Base-by-base conservation (phyloP, 129 eudicot species). In the Erigeron canadensis region DNA sequence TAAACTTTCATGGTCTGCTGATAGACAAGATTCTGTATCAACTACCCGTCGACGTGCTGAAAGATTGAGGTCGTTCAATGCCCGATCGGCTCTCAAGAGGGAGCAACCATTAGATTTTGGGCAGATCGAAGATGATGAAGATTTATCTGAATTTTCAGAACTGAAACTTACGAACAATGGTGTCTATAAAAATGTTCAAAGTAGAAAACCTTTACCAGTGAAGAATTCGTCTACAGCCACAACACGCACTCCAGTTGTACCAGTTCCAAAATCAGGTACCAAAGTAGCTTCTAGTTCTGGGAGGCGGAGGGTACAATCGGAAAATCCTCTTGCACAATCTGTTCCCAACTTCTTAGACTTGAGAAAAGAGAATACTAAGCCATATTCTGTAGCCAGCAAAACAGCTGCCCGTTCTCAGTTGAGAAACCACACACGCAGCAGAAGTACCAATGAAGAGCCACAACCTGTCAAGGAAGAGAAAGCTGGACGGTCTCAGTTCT, bases 261-360 rank as follows among this genome's bases (percentile, higher is more conserved):
- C 81, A 16, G 82, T 81, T 70, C 85, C 86, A 53, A 82, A 79
- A 67, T 77, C 96, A 47, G 68, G 72, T 47, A 80, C 81, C 69
- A 78, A 78, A 64, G 39, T 78, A 43, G 83, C 88, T 37, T 78
- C 81, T 28, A 58, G 77, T 79, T 82, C 89, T 3, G 94, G 88
- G 44, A 86, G 86, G 68, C 84, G 97, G 65, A 88, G 83, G 79
- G 74, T 75, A 81, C 87, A 86, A 76, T 65, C 84, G 22, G 96
- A 88, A 63, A 95, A 95, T 82, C 94, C 97, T 72, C 88, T 88
- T 40, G 91, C 80, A 0, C 99, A 87, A 58, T 95, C 97, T 0
- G 96, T 95, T 71, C 99, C 97, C 18, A 95, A 88, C 72, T 90
- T 95, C 57, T 83, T 91, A 45, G 99, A 90, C 70, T 65, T 95